Evolutionary conservation across 148 eudicot genomes (phyloP), one percentile per base, ranked within the genome.

Genomic region (Amaranthus cruentus): DNA sequence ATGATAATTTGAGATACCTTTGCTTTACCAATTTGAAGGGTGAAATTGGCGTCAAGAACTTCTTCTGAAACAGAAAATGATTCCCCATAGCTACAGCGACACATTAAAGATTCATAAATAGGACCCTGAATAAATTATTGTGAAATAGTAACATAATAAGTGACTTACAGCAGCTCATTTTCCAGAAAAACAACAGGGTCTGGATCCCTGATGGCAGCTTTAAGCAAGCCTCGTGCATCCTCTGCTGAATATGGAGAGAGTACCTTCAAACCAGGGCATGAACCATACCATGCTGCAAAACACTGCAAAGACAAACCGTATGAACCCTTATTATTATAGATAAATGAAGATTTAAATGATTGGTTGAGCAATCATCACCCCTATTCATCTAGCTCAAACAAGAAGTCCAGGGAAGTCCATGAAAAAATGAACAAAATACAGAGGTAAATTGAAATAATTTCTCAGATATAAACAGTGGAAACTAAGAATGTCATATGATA

Each of bases 171-270:
- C 81, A 96, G 84, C 81, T 96, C 99, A 75, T 92, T 92, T 78
- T 96, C 99, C 52, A 96, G 97, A 76, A 96, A 90, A 70, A 92
- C 96, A 86, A 92, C 99, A 57, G 99, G 99, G 65, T 92, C 99
- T 6, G 99, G 97, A 76, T 96, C 99, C 82, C 99, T 88, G 60
- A 96, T 96, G 72, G 99, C 99, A 80, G 99, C 99, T 82, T 96
- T 96, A 18, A 96, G 89, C 51, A 96, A 84, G 58, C 99, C 99
- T 47, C 99, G 87, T 43, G 94, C 96, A 87, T 96, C 99, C 75
- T 96, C 97, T 48, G 99, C 73, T 7, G 94, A 90, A 81, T 92
- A 96, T 38, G 99, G 99, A 58, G 81, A 56, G 18, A 96, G 81
- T 63, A 96, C 99, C 83, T 95, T 95, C 86, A 95, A 76, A 59